Percentiles rank a stretch among this genome's conserved stretches.
phyloP scores from a whole-genome alignment of 257 asterid species.

The Solanum clarkiae region DNA sequence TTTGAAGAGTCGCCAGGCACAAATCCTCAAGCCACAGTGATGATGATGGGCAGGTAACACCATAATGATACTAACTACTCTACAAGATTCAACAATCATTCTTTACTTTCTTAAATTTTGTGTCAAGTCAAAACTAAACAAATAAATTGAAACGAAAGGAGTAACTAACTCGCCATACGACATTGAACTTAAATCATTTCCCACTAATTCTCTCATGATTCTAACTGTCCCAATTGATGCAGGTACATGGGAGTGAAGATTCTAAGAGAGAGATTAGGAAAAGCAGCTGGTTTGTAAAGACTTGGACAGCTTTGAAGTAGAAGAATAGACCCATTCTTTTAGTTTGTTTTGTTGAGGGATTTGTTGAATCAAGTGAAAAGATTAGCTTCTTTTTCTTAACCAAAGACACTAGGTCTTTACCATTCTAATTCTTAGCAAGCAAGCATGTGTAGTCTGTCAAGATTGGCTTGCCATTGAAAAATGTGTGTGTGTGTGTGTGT shows the following conservation, averaged over 20 bases:
- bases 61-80: neutral
- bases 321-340: neutral
- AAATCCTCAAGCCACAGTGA: slow-evolving; percentile 91
- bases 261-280: slow-evolving; percentile 56
- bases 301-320: slow-evolving; percentile 1
- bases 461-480: neutral
- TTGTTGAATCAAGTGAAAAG: neutral
- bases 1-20: slow-evolving; percentile 81
- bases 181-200: neutral
- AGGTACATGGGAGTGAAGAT: slow-evolving; percentile 98
- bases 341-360: neutral
- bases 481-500: neutral
- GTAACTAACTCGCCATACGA: neutral
- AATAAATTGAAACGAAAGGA: neutral
- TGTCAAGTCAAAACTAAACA: neutral
- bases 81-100: too few species aligned
- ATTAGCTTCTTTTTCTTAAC: neutral
- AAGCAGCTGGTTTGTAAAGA: slow-evolving; percentile 33
- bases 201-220: neutral
- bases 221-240: slow-evolving; percentile 1
- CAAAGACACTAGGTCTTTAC: neutral
- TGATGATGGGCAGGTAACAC: slow-evolving; percentile 92
- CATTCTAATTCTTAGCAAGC: slow-evolving; percentile 1
- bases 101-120: neutral
- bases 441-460: neutral